Base-by-base conservation (phyloP, 208 protist species). In the Acanthamoeba healyi region DNA sequence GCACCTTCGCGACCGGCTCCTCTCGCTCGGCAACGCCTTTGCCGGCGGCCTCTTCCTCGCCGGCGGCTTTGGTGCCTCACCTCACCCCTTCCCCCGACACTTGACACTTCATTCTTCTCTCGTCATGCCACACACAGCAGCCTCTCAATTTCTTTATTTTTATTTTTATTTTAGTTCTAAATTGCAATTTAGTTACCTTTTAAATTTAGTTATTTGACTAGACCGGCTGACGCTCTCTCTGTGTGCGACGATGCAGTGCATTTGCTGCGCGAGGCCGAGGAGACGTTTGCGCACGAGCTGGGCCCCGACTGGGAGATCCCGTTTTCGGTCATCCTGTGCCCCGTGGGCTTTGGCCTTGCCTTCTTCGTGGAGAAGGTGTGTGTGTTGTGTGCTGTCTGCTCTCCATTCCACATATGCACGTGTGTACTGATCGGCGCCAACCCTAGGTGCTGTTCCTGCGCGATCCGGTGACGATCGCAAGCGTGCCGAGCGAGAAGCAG, bases 351-450 rank as follows among this genome's bases (percentile, higher is more conserved):
- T 40, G 88, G 44, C 36, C 63, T 93, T 0, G 88, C 65, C 67
- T 93, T 93, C 65, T 93, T 93, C 24, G 65, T 93, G 15, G 88
- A 93, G 34, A 93, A 93, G 88, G 87, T 93, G 38, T n/a, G n/a
- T n/a, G n/a, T n/a, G n/a, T n/a, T n/a, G n/a, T n/a, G n/a, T n/a
- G n/a, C n/a, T n/a, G 51, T 10, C 51, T 58, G 51, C 10, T 24
- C 51, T 58, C 51, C 51, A 10, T 58, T 58, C 51, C 14, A 24
- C 19, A 10, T 58, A 58, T 58, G n/a, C n/a, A n/a, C n/a, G n/a
- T n/a, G n/a, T n/a, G n/a, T n/a, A n/a, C n/a, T n/a, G n/a, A n/a
- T n/a, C n/a, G 51, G 51, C 51, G 19, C 10, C 51, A 58, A 58
- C 12, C n/a, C n/a, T n/a, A 79, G 67, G 70, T 81, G 15, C 24